Evolutionary conservation across 441 rosid genomes (phyloP).

Genomic region (Jatropha podagrica): DNA sequence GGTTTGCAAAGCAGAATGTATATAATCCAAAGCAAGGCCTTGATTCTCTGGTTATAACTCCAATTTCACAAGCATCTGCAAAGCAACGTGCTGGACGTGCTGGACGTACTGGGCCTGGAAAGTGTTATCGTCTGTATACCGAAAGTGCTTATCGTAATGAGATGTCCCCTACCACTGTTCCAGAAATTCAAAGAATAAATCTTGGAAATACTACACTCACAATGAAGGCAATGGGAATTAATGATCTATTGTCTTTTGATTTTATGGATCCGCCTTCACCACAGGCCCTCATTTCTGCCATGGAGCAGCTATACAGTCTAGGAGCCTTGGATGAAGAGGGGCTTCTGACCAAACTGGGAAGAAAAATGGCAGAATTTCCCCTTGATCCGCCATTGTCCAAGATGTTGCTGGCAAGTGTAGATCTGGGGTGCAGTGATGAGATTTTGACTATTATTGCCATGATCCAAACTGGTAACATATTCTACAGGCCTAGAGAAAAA

Average conservation of each 20-base stretch:
- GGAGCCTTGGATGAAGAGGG: constrained; percentile 94
- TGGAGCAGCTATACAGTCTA: constrained; percentile 82
- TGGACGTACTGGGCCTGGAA: constrained; percentile 94
- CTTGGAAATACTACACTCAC: constrained; percentile 63
- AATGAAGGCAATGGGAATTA: constrained; percentile 92
- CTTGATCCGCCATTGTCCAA: constrained; percentile 85
- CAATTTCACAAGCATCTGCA: constrained; percentile 87
- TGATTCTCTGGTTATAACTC: constrained; percentile 77
- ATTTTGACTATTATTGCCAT: constrained; percentile 78
- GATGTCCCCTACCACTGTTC: constrained; percentile 79
- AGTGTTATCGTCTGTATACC: constrained; percentile 84
- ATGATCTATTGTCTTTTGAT: constrained; percentile 77
- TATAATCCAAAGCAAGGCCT: constrained; percentile 88
- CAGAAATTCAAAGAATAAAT: constrained; percentile 84
- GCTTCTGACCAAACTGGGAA: constrained; percentile 76
- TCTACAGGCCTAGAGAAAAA: constrained; percentile 87
- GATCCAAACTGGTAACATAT: constrained; percentile 86
- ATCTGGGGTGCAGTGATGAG: constrained; percentile 91
- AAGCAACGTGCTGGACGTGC: constrained; percentile 86
- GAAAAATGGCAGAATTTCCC: constrained; percentile 95
- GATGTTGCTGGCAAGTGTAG: constrained; percentile 89
- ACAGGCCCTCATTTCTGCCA: constrained; percentile 86
- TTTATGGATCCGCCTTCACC: constrained; percentile 93
- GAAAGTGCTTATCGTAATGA: constrained; percentile 89
- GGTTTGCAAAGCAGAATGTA: constrained; percentile 79